These are phyloP conservation scores for Lepidium sativum DNA, from an alignment of 345 rosid species.

Conservation along the genomic window DNA sequence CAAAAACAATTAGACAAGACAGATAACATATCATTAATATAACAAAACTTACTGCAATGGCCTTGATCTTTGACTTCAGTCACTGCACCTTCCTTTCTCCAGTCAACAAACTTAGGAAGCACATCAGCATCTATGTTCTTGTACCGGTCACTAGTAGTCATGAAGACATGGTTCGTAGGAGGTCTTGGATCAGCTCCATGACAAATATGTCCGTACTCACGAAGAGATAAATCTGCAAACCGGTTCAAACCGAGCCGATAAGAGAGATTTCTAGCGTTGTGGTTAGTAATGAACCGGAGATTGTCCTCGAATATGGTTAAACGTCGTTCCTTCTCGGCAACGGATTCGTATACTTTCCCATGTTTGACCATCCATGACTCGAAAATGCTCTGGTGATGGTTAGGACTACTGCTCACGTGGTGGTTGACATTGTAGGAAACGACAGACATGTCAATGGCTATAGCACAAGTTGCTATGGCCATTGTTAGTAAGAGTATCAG, in stretches of 20 bases:
- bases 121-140: slow-evolving; percentile 23
- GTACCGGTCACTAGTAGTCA: slow-evolving; percentile 26
- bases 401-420: neutral
- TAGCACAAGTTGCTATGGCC: slow-evolving; percentile 11
- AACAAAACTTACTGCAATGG: slow-evolving; percentile 41
- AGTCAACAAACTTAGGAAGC: slow-evolving; percentile 58
- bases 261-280: slow-evolving; percentile 31
- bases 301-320: slow-evolving; percentile 55
- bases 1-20: neutral
- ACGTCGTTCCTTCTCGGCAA: slow-evolving; percentile 50
- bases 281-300: slow-evolving; percentile 37
- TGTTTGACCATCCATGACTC: slow-evolving; percentile 50
- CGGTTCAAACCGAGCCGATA: slow-evolving; percentile 47
- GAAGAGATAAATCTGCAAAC: slow-evolving; percentile 61
- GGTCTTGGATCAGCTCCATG: slow-evolving; percentile 36
- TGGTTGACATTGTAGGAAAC: slow-evolving; percentile 32
- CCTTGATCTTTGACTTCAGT: slow-evolving; percentile 75
- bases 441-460: slow-evolving; percentile 56
- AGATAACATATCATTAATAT: neutral
- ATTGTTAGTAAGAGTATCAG: slow-evolving; percentile 3
- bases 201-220: slow-evolving; percentile 35
- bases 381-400: neutral
- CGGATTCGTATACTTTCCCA: slow-evolving; percentile 37
- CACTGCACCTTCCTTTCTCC: slow-evolving; percentile 75
- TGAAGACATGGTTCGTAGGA: slow-evolving; percentile 9